These are phyloP conservation scores for Penicillium thymicola DNA, from an alignment of 2,329 filamentous ascomycete genomes.

Conservation along the genomic window DNA sequence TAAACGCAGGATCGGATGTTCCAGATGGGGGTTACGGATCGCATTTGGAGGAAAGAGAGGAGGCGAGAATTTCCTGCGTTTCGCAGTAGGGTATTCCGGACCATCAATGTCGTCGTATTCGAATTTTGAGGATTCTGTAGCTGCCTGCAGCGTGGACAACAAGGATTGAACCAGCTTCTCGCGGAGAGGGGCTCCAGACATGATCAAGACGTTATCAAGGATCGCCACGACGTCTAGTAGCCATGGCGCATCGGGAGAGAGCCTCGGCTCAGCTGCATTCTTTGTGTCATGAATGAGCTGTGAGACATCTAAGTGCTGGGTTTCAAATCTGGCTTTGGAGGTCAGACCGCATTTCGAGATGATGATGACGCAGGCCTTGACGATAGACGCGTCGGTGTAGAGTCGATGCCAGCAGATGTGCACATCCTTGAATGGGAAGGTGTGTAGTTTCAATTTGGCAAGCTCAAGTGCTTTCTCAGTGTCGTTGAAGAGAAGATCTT, in stretches of 20 bases:
- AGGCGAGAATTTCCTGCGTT: constrained; percentile 33
- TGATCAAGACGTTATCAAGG: constrained; percentile 74
- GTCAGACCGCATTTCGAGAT: constrained; percentile 21
- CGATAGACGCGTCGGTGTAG: constrained; percentile 56
- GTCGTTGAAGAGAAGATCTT: constrained; percentile 25
- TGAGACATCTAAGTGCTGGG: constrained; percentile 3
- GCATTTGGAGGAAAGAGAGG: constrained; percentile 34
- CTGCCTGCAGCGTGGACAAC: constrained; percentile 31
- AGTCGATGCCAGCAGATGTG: constrained; percentile 55
- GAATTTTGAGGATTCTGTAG: constrained; percentile 2
- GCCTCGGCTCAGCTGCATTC: constrained; percentile 12
- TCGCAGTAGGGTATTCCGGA: constrained; percentile 14
- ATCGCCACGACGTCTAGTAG: constrained; percentile 60
- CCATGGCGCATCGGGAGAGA: constrained; percentile 36
- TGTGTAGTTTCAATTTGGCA: constrained; percentile 53
- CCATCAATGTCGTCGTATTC: constrained; percentile 3
- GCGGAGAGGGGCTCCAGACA: constrained; percentile 64
- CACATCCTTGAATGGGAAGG: constrained; percentile 57
- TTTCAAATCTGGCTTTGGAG: background rate
- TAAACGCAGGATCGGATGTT: constrained; percentile 40
- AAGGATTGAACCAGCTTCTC: constrained; percentile 44
- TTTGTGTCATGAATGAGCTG: constrained; percentile 16
- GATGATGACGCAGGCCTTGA: constrained; percentile 41
- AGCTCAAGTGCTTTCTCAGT: constrained; percentile 46
- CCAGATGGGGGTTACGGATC: constrained; percentile 33